Evolutionary conservation across 345 rosid genomes (phyloP).

Genomic region (Boechera divaricarpa): DNA sequence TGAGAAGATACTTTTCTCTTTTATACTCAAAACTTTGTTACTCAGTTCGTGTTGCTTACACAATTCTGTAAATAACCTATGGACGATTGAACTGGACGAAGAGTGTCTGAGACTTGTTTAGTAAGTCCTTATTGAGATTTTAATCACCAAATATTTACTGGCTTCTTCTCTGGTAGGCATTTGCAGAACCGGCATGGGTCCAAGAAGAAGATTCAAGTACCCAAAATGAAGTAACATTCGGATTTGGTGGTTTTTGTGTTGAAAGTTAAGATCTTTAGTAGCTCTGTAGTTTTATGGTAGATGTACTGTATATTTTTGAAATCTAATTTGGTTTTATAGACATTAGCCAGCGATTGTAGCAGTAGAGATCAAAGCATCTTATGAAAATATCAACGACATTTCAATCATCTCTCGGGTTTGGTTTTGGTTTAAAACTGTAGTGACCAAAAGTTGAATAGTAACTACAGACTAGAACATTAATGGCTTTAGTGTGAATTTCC

Average conservation of each 20-base stretch:
- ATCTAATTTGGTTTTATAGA: background rate
- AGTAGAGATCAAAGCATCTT: background rate
- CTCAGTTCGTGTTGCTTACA: background rate
- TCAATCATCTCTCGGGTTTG: background rate
- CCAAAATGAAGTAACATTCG: background rate
- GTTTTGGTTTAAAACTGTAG: background rate
- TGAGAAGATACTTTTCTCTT: conserved; percentile 20
- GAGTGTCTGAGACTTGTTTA: background rate
- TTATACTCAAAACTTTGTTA: background rate
- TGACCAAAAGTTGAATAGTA: background rate
- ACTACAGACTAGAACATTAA: background rate
- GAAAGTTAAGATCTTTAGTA: background rate
- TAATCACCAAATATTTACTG: background rate
- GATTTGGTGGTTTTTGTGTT: conserved; percentile 1
- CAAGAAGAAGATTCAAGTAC: background rate
- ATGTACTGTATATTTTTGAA: background rate
- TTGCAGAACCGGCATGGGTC: background rate
- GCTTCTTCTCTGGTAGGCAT: background rate
- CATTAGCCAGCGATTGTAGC: conserved; percentile 3
- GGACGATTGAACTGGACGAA: background rate
- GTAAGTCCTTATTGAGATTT: background rate
- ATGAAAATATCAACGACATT: background rate
- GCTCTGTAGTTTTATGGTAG: conserved; percentile 2
- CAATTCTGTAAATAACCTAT: background rate
- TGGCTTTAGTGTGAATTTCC: background rate